A percentile compares a stretch with the other conserved stretches of the same genome.
Evolutionary conservation across 2,329 filamentous ascomycete species (phyloP).

Genomic region (Thielaviopsis punctulata): DNA sequence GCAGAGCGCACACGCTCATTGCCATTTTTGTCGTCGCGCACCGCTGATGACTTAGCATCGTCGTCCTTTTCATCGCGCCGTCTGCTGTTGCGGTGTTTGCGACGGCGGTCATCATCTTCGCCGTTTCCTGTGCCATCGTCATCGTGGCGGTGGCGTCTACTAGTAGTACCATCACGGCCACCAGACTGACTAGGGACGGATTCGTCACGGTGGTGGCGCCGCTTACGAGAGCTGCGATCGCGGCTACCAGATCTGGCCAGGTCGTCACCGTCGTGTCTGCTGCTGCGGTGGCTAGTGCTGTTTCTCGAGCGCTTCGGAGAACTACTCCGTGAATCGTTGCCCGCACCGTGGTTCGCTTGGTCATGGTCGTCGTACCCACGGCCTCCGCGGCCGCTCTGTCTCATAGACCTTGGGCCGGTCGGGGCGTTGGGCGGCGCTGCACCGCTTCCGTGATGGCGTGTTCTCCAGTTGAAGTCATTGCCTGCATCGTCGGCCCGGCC

Average conservation of each 20-base stretch:
- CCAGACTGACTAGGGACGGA: constrained; percentile 15
- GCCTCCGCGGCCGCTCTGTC: constrained; percentile 49
- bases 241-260: constrained; percentile 10
- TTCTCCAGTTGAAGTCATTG: constrained; percentile 5
- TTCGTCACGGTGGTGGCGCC: constrained; percentile 18
- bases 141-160: constrained; percentile 4
- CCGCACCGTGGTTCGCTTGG: constrained; percentile 14
- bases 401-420: constrained; percentile 86
- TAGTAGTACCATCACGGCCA: constrained; percentile 1
- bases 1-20: constrained; percentile 44
- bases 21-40: constrained; percentile 23
- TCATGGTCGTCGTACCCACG: constrained; percentile 25
- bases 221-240: constrained; percentile 8
- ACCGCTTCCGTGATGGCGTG: not conserved
- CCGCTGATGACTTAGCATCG: constrained; percentile 31
- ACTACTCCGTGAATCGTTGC: constrained; percentile 27
- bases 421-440: constrained; percentile 52
- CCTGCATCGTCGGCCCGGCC: constrained; percentile 2
- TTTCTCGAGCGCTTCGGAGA: constrained; percentile 23
- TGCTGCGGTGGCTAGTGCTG: constrained; percentile 7
- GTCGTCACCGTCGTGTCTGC: constrained; percentile 1
- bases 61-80: constrained; percentile 32
- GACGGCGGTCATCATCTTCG: constrained; percentile 4
- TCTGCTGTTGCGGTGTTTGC: constrained; percentile 25
- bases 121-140: not conserved